Base-by-base conservation (phyloP, 163 green algal genomes). In the Botryococcus braunii region DNA sequence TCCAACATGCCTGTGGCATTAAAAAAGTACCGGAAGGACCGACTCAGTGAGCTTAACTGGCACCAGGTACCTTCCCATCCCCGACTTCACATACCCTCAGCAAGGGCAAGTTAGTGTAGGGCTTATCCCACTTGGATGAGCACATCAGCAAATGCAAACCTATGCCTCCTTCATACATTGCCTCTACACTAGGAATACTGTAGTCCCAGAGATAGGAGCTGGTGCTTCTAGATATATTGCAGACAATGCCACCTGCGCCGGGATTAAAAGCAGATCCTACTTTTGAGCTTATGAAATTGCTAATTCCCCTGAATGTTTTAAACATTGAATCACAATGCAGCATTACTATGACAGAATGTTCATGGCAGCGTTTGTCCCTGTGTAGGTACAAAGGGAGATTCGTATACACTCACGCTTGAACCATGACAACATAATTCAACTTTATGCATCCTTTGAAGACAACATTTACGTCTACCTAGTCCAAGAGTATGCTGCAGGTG, bases 21-120 rank as follows among this genome's bases (percentile, higher is more conserved):
- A 13, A 95, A 95, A 71, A 72, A 87, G 8, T 95, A 95, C 73
- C 77, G 79, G 65, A 95, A 95, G 69, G 68, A 69, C 4, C 79
- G 81, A 31, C 83, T 95, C n/a, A 88, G 78, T 52, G 62, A 79
- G 3, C 74, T 95, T 2, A 91, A 91, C 75, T 86, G 81, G 82
- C 86, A 74, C 37, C 81, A 87, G 77, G 77, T 77, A 43, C 38
- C 55, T n/a, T 17, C 17, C 7, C 60, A 55, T 37, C 1, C 37
- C 9, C 1, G 23, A 47, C 1, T 9, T 25, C 8, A 11, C 21
- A 29, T 17, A 13, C 8, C 23, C 23, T 13, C 52, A 17, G 11
- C 8, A 11, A 25, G 34, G 17, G 52, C 25, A 35, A 8, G 8
- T 38, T 62, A 27, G 25, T 62, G 13, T 11, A 27, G 52, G 25